Evolutionary conservation across 2,329 filamentous ascomycete genomes (phyloP).

Genomic region (Keithomyces neogunnii): DNA sequence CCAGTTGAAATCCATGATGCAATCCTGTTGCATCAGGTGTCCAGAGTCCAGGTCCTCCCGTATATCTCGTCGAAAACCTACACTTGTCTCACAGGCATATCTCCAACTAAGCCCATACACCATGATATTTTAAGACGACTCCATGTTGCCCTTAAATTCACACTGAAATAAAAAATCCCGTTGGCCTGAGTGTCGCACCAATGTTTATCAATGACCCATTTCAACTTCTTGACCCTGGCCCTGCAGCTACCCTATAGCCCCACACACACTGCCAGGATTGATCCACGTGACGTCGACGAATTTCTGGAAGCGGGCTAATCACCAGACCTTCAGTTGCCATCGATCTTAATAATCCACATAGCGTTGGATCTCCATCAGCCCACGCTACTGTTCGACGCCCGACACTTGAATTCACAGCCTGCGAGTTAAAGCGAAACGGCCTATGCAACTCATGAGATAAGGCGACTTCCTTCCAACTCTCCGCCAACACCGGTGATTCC

Average conservation of each 20-base stretch:
- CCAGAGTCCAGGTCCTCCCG: no score
- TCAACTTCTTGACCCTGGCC: not conserved
- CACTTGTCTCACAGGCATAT: no score
- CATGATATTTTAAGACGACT: no score
- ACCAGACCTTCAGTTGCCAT: conserved; percentile 9
- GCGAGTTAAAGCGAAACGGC: conserved; percentile 11
- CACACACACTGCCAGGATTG: not conserved
- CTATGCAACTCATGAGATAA: conserved; percentile 25
- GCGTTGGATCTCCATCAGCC: conserved; percentile 6
- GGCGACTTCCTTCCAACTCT: conserved; percentile 13
- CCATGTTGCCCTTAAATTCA: no score
- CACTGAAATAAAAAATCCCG: not conserved
- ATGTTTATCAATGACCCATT: no score
- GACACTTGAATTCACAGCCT: not conserved
- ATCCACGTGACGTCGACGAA: conserved; percentile 21
- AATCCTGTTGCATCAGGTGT: no score
- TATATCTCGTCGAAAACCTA: no score
- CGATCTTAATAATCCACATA: not conserved
- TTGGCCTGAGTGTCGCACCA: not conserved
- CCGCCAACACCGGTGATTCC: conserved; percentile 25
- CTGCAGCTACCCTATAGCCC: conserved; percentile 3
- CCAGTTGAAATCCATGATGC: no score
- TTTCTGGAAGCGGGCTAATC: conserved; percentile 21
- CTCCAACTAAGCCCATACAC: no score
- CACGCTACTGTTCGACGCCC: conserved; percentile 15